A percentile compares a stretch with the other conserved stretches of the same genome.
Evolutionary conservation across 2,329 filamentous ascomycete genomes (phyloP).

Genomic region (Cladophialophora psammophila): DNA sequence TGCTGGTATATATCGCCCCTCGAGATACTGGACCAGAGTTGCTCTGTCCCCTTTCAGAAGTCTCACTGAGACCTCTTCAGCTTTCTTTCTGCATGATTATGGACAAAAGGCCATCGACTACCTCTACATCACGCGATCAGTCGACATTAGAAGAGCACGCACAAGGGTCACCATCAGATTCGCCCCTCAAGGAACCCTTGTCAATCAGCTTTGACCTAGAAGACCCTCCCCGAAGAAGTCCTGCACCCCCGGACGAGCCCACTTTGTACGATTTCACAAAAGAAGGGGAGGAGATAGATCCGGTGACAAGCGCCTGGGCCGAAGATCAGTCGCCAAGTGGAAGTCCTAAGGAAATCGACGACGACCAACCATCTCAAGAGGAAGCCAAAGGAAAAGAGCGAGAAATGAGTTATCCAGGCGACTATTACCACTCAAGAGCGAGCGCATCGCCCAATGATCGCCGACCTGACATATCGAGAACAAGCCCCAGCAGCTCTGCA

Average conservation of each 20-base stretch:
- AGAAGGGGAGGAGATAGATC: slow-evolving; percentile 9
- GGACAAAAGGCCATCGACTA: slow-evolving; percentile 24
- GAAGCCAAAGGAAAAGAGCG: slow-evolving; percentile 32
- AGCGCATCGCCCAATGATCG: slow-evolving; percentile 6
- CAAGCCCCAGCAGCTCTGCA: slow-evolving; percentile 17
- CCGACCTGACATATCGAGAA: slow-evolving; percentile 14
- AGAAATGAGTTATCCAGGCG: slow-evolving; percentile 27
- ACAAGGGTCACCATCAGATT: slow-evolving; percentile 8
- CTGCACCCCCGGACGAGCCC: slow-evolving; percentile 6
- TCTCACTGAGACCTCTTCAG: slow-evolving; percentile 8
- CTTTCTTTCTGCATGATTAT: slow-evolving; percentile 18
- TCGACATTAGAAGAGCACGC: slow-evolving; percentile 21
- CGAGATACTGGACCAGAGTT: slow-evolving; percentile 1
- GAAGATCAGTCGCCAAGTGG: slow-evolving; percentile 15
- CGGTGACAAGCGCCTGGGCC: neutral
- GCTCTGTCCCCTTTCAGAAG: slow-evolving; percentile 7
- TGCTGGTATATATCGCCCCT: slow-evolving; percentile 18
- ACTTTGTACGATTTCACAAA: neutral
- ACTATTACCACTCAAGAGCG: slow-evolving; percentile 20
- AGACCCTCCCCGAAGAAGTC: slow-evolving; percentile 1
- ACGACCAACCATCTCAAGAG: slow-evolving; percentile 7
- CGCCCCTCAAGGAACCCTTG: neutral
- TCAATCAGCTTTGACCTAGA: slow-evolving; percentile 3
- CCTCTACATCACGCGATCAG: slow-evolving; percentile 17
- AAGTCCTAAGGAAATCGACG: slow-evolving; percentile 15